Conservation (phyloP, 768 basidiomycete species). For the Suillus fuscotomentosus region DNA sequence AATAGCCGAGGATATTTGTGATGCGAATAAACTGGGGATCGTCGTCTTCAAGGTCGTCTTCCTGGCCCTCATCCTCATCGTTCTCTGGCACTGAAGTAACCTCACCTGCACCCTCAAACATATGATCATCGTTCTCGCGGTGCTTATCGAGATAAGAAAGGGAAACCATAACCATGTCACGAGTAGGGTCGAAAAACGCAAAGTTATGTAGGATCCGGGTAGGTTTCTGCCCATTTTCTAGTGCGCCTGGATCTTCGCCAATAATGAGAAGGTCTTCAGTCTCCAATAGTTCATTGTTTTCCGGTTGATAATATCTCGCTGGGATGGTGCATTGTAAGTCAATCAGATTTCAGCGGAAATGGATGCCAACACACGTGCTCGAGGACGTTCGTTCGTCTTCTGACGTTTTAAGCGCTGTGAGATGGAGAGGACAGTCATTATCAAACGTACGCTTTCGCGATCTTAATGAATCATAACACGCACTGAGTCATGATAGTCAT, state of each 20-base stretch:
- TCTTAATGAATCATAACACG: neutral
- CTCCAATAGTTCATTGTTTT: constrained; percentile 35
- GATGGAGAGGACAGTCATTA: neutral
- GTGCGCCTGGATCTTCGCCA: constrained; percentile 41
- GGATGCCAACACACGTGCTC: constrained; percentile 12
- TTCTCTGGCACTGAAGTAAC: constrained; percentile 44
- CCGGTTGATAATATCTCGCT: constrained; percentile 41
- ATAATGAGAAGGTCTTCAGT: constrained; percentile 32
- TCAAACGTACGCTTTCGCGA: neutral
- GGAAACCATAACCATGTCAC: constrained; percentile 44
- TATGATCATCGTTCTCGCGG: constrained; percentile 32
- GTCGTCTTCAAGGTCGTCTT: constrained; percentile 42
- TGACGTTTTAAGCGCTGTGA: constrained; percentile 25
- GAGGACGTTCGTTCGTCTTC: constrained; percentile 21
- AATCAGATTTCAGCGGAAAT: neutral
- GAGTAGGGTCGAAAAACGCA: constrained; percentile 54
- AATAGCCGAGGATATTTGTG: constrained; percentile 44
- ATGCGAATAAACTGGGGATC: constrained; percentile 43
- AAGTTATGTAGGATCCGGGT: constrained; percentile 59
- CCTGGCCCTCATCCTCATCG: constrained; percentile 65
- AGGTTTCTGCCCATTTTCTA: constrained; percentile 44
- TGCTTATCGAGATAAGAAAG: constrained; percentile 46
- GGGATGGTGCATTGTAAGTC: neutral
- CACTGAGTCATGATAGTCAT: constrained; percentile 16
- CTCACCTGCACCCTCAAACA: constrained; percentile 57